Base-by-base conservation (phyloP, 306 rosid species). In the Vigna angularis region DNA sequence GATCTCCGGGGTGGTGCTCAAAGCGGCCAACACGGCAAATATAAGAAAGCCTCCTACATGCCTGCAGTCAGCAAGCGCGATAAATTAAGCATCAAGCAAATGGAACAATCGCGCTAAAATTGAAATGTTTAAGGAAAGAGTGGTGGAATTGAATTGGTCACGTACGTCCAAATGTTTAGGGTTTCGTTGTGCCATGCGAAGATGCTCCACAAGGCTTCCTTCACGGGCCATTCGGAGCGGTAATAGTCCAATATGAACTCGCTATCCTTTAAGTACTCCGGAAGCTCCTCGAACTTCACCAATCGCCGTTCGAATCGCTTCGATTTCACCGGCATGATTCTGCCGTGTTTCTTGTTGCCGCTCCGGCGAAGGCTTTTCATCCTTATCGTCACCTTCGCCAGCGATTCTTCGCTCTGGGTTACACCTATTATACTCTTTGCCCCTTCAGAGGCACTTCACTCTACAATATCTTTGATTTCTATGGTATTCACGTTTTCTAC, bases 101-200 rank as follows among this genome's bases (percentile, higher is more conserved):
- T 17, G 10, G 18, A 57, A 4, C 18, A 28, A 28, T 58, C 17
- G 40, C 40, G 10, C 47, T 9, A 42, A 65, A 1, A 2, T 0
- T 0, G 4, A 42, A 42, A 63, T 34, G 47, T 63, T 7, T 15
- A 18, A 2, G 47, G 47, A 42, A 42, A 42, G 12, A 66, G 11
- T 13, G 36, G 16, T 24, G 11, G 52, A 66, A 26, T 8, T 15
- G 50, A 22, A 34, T 13, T 10, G 18, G 9, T 59, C 0, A 55
- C 91, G 68, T 30, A 92, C 98, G 91, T 91, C 98, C 98, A 95
- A 72, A 95, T 81, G 83, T 95, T 95, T 47, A 95, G 82, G 74
- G 98, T 95, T 76, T 95, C 98, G 77, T 95, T 95, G 87, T 95
- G 98, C 93, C 90, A 87, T 0, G 89, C 61, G 74, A 95, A 89